Evolutionary conservation across 768 basidiomycete genomes (phyloP).

Genomic region (Russula sp.): DNA sequence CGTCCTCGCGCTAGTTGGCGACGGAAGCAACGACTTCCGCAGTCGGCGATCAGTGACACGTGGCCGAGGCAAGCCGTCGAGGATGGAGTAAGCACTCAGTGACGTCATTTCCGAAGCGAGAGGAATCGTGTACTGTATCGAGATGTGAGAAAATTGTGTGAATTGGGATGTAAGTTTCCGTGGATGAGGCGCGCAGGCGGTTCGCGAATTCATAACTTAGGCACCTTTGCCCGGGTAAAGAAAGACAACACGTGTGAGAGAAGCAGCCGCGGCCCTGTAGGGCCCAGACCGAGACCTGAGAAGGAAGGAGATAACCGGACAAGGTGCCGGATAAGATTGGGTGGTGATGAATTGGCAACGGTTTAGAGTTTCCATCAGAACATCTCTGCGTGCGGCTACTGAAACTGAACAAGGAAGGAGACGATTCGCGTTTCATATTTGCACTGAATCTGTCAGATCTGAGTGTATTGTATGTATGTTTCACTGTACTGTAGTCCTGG

Average conservation of each 20-base stretch:
- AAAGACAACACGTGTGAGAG: slow-evolving; percentile 17
- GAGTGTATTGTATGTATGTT: not conserved
- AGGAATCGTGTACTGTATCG: slow-evolving; percentile 7
- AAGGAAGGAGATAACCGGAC: slow-evolving; percentile 20
- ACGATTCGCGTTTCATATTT: not conserved
- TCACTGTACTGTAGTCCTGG: not conserved
- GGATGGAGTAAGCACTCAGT: not conserved
- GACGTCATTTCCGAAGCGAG: slow-evolving; percentile 23
- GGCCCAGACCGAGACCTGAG: slow-evolving; percentile 4
- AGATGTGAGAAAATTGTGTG: slow-evolving; percentile 3
- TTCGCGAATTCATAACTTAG: slow-evolving; percentile 3
- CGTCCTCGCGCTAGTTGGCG: slow-evolving; percentile 2
- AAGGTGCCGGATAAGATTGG: slow-evolving; percentile 24
- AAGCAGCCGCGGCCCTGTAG: slow-evolving; percentile 7
- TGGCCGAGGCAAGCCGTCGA: not conserved
- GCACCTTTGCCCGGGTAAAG: not conserved
- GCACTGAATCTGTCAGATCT: not conserved
- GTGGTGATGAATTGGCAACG: slow-evolving; percentile 21
- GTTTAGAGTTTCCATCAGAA: slow-evolving; percentile 26
- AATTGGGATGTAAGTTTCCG: slow-evolving; percentile 29
- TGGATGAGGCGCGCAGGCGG: slow-evolving; percentile 15
- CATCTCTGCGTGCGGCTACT: slow-evolving; percentile 1
- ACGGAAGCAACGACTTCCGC: too few relatives aligned
- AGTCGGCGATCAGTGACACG: slow-evolving; percentile 2
- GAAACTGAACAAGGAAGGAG: slow-evolving; percentile 10